Base-by-base conservation (phyloP, 179 eudicot species). In the Sideroxylon spinosum region DNA sequence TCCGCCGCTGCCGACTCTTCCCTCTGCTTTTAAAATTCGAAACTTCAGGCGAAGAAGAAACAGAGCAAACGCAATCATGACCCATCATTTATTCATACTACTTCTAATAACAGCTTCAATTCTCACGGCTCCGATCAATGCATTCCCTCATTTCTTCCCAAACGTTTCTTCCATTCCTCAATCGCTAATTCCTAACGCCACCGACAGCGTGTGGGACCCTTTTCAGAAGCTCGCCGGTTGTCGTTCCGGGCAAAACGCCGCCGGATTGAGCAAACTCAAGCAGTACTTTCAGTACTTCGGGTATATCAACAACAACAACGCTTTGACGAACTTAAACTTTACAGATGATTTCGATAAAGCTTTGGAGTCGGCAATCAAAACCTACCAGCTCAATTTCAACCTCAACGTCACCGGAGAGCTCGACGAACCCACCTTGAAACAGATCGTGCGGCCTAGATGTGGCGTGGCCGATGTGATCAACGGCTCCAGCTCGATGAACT, bases 391-490 rank as follows among this genome's bases (percentile, higher is more conserved):
- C 23, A 90, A 90, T 69, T 89, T 87, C 88, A 86, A 86, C 69
- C 88, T 90, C 29, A 83, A 86, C 74, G 49, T 71, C 50, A 88
- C 90, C 68, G 91, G 94, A 19, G 76, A 79, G 62, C 90, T 90
- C 46, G 94, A 90, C 68, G 75, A 29, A 16, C 71, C 81, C 0
- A 90, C 94, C 10, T 19, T 90, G 12, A 25, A 26, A 0, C 88
- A 83, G 67, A 82, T 90, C 59, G 76, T 82, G 0, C 68, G 50
- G 29, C 92, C 94, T 7, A 72, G 94, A 65, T 90, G 94, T 78
- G 94, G 94, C 6, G 80, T 78, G 12, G 81, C 93, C 10, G 93
- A 90, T 60, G 68, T 87, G 53, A 76, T 88, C 79, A 87, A 90
- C 79, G 93, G 91, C 26, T 64, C 88, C 4, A 83, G 79, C 28